Evolutionary conservation across 2,329 filamentous ascomycete species (phyloP), one percentile per base, ranked within the genome.

Genomic region (Monosporascus sp.): DNA sequence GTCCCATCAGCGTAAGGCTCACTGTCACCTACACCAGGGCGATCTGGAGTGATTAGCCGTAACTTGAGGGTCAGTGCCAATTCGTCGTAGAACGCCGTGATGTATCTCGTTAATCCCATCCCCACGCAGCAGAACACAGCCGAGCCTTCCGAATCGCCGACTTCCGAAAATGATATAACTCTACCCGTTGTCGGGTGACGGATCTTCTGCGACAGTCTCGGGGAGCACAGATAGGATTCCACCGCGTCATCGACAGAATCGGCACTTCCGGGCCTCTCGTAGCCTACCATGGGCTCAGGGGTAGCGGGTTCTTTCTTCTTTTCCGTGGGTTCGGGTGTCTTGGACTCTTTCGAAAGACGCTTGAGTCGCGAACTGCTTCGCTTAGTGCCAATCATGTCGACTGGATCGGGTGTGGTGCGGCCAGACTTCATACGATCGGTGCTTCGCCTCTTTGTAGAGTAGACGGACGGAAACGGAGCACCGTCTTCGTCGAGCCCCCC

Each of bases 71-170:
- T 96, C 64, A 90, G 75, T 2, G 94, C 94, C 51, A 99, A 77
- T 69, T 99, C 94, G 68, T 99, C 94, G 67, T 97, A 99, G 68
- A 99, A 99, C 0, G 92, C 91, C 56, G 91, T 97, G 55, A 99
- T 89, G 68, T 94, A 99, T 71, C 94, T 84, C 11, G 94, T 99
- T 64, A 99, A 73, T 0, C 94, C 94, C 94, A 99, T 99, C 20
- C 94, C 94, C 3, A 99, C 91, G 65, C 94, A 99, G 68, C 94
- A 95, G 62, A 99, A 92, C 2, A 99, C 90, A 3, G 91, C 93
- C 60, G 88, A 93, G 1, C 94, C 94, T 44, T 93, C 84, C 0
- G 92, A 86, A 68, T 97, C 92, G 16, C 94, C 94, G 3, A 99
- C 94, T 69, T 99, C 94, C 0, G 93, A 97, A 66, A 97, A 99